Evolutionary conservation across 352 stramenopile species (phyloP).

Genomic region (Globisporangium splendens): DNA sequence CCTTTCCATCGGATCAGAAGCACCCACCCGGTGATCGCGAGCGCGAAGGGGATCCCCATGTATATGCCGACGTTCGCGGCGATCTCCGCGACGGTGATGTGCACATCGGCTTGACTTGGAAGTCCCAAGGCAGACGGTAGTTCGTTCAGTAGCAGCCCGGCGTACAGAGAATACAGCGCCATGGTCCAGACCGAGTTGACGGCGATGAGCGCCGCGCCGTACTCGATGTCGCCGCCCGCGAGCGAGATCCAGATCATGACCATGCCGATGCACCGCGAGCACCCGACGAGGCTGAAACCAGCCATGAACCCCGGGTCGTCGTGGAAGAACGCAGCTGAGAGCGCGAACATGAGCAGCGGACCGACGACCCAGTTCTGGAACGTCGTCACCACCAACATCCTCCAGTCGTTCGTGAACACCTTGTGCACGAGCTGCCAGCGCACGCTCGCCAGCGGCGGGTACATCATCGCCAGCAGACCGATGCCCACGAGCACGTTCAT

Average conservation of each 20-base stretch:
- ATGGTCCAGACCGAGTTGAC: constrained; percentile 69
- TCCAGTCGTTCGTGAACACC: constrained; percentile 39
- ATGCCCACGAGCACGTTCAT: constrained; percentile 53
- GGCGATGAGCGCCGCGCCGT: constrained; percentile 63
- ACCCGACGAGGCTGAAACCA: constrained; percentile 67
- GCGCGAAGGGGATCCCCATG: constrained; percentile 62
- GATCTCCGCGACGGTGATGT: constrained; percentile 42
- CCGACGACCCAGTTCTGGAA: constrained; percentile 64
- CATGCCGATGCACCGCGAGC: constrained; percentile 75
- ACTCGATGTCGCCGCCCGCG: constrained; percentile 56
- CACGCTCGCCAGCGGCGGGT: constrained; percentile 51
- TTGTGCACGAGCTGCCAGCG: constrained; percentile 41
- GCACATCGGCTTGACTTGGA: constrained; percentile 18
- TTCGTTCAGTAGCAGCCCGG: constrained; percentile 43
- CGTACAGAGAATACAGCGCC: constrained; percentile 60
- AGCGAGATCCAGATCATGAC: constrained; percentile 81
- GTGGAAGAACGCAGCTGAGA: constrained; percentile 48
- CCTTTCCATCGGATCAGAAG: constrained; percentile 32
- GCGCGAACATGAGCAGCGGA: constrained; percentile 50
- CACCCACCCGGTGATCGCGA: constrained; percentile 35
- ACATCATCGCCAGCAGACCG: constrained; percentile 64
- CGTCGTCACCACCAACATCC: constrained; percentile 44
- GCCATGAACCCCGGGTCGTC: constrained; percentile 47
- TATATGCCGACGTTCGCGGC: constrained; percentile 61
- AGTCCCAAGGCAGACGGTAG: constrained; percentile 41